phyloP scores from a whole-genome alignment of 2,329 filamentous ascomycete species.

The Dactylonectria estremocensis region DNA sequence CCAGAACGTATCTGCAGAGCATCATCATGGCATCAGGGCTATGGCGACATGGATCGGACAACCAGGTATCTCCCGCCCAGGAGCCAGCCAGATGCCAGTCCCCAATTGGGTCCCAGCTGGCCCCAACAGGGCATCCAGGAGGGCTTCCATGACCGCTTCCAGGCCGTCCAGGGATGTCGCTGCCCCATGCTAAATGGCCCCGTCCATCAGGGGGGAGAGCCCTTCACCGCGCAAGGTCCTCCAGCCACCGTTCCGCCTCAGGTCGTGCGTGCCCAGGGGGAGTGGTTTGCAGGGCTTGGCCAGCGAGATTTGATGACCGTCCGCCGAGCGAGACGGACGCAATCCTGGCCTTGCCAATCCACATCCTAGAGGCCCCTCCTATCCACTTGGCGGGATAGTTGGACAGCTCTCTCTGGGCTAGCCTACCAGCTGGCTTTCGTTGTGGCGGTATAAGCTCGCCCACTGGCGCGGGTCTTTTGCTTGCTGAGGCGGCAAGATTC shows the following conservation, averaged over 20 bases:
- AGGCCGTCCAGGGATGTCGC: not conserved
- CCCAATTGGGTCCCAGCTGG: not conserved
- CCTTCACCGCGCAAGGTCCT: conserved; percentile 13
- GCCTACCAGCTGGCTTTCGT: conserved; percentile 1
- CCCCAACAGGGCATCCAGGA: not conserved
- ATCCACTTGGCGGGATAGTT: conserved; percentile 2
- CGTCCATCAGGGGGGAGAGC: not conserved
- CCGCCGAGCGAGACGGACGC: not conserved
- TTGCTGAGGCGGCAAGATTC: conserved; percentile 6
- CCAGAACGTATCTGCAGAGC: conserved; percentile 9
- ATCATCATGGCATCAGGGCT: conserved; percentile 23
- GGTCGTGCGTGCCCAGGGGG: conserved; percentile 19
- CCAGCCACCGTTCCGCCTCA: conserved; percentile 30
- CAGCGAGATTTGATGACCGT: conserved; percentile 8
- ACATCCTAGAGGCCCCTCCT: not conserved
- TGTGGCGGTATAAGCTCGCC: not conserved
- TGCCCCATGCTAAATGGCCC: not conserved
- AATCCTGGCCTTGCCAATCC: not conserved
- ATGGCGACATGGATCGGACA: conserved; percentile 14
- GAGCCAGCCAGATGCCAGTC: not conserved
- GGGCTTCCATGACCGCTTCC: conserved; percentile 13
- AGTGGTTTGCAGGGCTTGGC: not conserved
- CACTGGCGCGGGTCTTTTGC: not conserved
- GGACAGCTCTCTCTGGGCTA: not conserved
- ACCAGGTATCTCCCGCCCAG: not conserved